Evolutionary conservation across 1,284 basidiomycete species (phyloP), one percentile per base, ranked within the genome.

Genomic region (Irpex sp.): DNA sequence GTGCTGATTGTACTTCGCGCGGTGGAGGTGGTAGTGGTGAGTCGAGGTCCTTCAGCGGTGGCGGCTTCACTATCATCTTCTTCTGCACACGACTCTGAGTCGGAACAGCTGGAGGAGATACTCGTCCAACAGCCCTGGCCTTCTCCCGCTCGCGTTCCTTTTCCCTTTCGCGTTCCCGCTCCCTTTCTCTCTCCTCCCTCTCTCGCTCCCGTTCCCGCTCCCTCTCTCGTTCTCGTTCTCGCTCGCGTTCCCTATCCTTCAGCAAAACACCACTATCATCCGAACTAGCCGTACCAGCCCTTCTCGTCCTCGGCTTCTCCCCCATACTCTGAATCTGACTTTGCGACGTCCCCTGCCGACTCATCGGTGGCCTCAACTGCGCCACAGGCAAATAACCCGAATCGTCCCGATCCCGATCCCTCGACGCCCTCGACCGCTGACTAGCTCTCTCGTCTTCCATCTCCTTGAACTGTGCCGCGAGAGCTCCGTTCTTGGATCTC

Each of bases 371-470:
- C 1, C 68, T 68, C 17, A 66, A 58, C 49, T 73, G 72, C 13
- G 69, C 66, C 2, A 69, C 68, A 2, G 71, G 67, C 8, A 70
- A 59, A 60, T 71, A 71, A 4, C 66, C 58, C 51, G 58, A 39
- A 50, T 65, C 58, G 13, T 63, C 59, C 21, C 60, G 54, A 17
- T 31, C 31, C 31, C 31, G 0, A 33, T 49, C 37, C 58, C 65
- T 36, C 19, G 67, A 65, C 35, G 65, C 61, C 50, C 64, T 67
- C 56, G 58, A 63, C 1, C 68, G 60, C 36, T 65, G 37, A 19
- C 51, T 56, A 4, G 58, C 13, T 6, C 47, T 55, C 49, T 47
- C 60, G 15, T 35, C 54, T 7, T n/a, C 54, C 31, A 31, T 31
- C 31, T 37, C 59, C 31, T 37, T 47, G 6, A 49, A n/a, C 21